Evolutionary conservation across 441 rosid genomes (phyloP).

Genomic region (Populus trichocarpa): DNA sequence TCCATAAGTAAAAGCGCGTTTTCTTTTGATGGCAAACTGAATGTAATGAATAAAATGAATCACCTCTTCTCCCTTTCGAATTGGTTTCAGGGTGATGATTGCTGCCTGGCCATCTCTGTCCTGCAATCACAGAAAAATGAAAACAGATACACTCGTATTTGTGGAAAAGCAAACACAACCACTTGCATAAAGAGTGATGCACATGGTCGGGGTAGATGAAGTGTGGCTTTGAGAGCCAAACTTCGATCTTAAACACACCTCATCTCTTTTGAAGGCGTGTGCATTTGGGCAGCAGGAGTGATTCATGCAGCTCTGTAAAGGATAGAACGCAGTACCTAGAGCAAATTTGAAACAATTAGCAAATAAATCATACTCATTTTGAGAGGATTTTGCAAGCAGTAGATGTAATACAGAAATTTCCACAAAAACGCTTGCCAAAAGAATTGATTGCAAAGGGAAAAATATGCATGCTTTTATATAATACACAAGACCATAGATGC

Average conservation of each 20-base stretch:
- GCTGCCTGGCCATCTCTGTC: constrained; percentile 88
- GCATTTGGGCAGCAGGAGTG: too few species aligned
- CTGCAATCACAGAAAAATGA: constrained; percentile 30
- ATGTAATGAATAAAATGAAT: background rate
- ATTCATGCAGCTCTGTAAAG: too few species aligned
- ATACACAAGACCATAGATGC: background rate
- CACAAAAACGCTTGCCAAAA: background rate
- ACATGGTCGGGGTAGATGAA: background rate
- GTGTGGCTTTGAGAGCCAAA: background rate
- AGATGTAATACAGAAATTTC: background rate
- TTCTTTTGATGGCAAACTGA: background rate
- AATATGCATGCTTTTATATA: background rate
- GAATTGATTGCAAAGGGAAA: background rate
- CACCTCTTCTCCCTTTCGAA: constrained; percentile 83
- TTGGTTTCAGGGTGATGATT: constrained; percentile 56
- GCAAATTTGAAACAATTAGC: too few species aligned
- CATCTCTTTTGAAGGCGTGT: too few species aligned
- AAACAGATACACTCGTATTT: background rate
- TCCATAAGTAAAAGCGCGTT: too few species aligned
- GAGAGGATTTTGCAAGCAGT: background rate
- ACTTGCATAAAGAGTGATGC: background rate
- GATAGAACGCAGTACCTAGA: too few species aligned
- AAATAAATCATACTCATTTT: too few species aligned
- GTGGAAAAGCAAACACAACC: background rate
- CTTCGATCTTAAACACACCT: too few species aligned